phyloP scores from a whole-genome alignment of 148 eudicot species.

The Vaccinium corymbosum region DNA sequence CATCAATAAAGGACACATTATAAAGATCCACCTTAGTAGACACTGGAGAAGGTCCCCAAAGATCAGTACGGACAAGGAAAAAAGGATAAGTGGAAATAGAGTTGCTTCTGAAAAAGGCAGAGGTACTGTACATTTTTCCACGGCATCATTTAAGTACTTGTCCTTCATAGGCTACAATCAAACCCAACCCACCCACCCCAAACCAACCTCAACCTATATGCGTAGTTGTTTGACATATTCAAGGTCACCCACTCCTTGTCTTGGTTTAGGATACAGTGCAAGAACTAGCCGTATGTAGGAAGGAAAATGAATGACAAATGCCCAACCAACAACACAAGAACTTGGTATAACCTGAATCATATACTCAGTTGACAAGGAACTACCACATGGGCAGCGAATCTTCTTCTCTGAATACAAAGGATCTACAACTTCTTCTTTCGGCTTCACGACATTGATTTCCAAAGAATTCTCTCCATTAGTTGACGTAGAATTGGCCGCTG shows the following conservation, averaged over 20 bases:
- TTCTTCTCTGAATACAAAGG: conserved; percentile 44
- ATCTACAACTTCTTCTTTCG: conserved; percentile 71
- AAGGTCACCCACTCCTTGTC: not conserved
- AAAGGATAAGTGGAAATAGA: no score
- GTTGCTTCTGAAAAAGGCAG: no score
- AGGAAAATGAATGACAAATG: conserved; percentile 1
- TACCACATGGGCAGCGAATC: conserved; percentile 64
- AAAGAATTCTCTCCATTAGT: conserved; percentile 45
- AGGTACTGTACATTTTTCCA: not conserved
- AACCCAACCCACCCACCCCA: not conserved
- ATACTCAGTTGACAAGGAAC: conserved; percentile 33
- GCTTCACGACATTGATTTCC: conserved; percentile 46
- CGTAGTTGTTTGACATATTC: not conserved
- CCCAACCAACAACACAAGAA: not conserved
- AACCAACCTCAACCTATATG: not conserved
- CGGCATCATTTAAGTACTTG: not conserved
- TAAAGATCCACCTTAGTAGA: no score
- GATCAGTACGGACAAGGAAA: no score
- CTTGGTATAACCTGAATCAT: conserved; percentile 35
- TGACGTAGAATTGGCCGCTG: conserved; percentile 75
- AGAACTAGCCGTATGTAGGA: conserved; percentile 4
- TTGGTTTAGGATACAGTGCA: not conserved
- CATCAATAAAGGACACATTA: no score
- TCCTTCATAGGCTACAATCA: not conserved
- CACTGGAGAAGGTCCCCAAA: no score